Evolutionary conservation across 306 rosid genomes (phyloP).

Genomic region (Fragaria vesca): DNA sequence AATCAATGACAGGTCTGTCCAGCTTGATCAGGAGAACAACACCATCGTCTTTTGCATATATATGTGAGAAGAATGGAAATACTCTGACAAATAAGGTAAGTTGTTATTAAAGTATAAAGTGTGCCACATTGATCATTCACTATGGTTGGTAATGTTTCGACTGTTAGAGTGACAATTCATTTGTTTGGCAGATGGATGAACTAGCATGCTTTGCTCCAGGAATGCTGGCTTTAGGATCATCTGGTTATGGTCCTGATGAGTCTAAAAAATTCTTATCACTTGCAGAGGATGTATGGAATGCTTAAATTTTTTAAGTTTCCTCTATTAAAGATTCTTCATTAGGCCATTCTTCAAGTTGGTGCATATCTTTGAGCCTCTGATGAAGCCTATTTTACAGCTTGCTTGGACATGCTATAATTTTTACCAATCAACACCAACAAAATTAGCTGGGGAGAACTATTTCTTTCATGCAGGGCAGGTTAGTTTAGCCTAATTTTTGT

Average conservation of each 20-base stretch:
- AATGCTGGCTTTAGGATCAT: conserved; percentile 94
- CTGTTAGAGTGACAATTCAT: conserved; percentile 10
- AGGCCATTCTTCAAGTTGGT: background rate
- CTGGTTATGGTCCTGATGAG: conserved; percentile 77
- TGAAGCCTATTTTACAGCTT: conserved; percentile 57
- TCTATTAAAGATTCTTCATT: background rate
- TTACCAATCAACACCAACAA: conserved; percentile 92
- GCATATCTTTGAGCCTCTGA: background rate
- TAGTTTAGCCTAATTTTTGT: conserved; percentile 29
- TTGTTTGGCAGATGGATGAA: conserved; percentile 88
- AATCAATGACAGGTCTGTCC: conserved; percentile 81
- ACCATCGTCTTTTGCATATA: conserved; percentile 88
- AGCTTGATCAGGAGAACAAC: conserved; percentile 77
- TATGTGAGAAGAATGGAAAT: conserved; percentile 93
- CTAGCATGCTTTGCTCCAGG: conserved; percentile 99
- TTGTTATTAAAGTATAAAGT: conserved; percentile 15
- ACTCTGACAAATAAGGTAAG: conserved; percentile 76
- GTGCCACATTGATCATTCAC: conserved; percentile 16
- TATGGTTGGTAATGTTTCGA: conserved; percentile 11
- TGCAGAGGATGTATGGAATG: conserved; percentile 83
- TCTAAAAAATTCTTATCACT: conserved; percentile 66
- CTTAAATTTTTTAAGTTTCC: no score
- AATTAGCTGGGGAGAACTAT: conserved; percentile 98
- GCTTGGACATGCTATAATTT: conserved; percentile 99
- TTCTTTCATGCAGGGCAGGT: conserved; percentile 83